Evolutionary conservation across 2,329 filamentous ascomycete genomes (phyloP), one percentile per base, ranked within the genome.

Genomic region (Sodiomyces alkalinus): DNA sequence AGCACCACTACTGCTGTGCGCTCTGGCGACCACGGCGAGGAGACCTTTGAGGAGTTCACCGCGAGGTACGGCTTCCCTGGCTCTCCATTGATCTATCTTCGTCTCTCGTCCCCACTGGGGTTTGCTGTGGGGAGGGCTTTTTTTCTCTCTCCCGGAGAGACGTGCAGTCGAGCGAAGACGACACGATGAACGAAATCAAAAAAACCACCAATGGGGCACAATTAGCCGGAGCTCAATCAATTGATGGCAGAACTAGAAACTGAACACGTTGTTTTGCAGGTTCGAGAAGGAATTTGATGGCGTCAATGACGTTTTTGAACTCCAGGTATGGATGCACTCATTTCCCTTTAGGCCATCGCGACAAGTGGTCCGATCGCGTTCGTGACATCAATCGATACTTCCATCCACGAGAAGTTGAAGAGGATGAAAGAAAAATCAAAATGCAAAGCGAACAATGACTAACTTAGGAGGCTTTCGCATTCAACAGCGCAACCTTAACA

Each of bases 221-320:
- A 22, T 26, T 11, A 23, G 22, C 7, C 19, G 12, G 6, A n/a
- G 9, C 15, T 23, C 27, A 29, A 29, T 29, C 17, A 19, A 19
- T 16, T 19, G 12, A 12, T 10, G 13, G 17, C 17, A 9, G 13
- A 19, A 19, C 24, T 30, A n/a, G n/a, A n/a, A n/a, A n/a, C n/a
- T n/a, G n/a, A n/a, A n/a, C n/a, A n/a, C n/a, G n/a, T n/a, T n/a
- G 9, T 12, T 19, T 14, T 5, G 12, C 55, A 98, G 90, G 66
- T 98, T 92, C 54, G 90, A 98, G 74, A 94, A 94, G 74, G 90
- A 98, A 65, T 98, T 98, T 53, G 87, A 98, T 39, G 62, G 64
- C 51, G 90, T 98, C 42, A 83, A 96, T 64, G 90, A 98, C 65
- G 87, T 96, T 52, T 98, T 98, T 60, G 90, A 98, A 76, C 83